Evolutionary conservation across 2,329 filamentous ascomycete species (phyloP), one percentile per base, ranked within the genome.

Genomic region (Furcasterigmium furcatum): DNA sequence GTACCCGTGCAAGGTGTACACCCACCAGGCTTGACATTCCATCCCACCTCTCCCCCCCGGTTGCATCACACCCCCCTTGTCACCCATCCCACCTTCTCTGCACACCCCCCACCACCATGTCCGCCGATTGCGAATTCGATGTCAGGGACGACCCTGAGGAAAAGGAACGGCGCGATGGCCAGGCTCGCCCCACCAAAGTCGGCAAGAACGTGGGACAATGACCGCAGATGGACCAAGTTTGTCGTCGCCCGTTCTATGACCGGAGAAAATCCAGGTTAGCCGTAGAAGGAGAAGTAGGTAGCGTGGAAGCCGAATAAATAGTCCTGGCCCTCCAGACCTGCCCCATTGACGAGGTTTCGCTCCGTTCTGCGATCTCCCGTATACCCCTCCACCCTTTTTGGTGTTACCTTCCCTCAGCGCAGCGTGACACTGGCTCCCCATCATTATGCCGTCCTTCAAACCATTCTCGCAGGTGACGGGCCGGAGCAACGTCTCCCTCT

Each of bases 371-470:
- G 24, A 27, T 44, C 39, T 43, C 41, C 41, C 24, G 19, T 14
- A n/a, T 38, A 19, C 16, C 20, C 41, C 12, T 30, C 6, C 41
- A 20, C 41, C 16, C 32, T 30, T 24, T 34, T 8, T 20, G 19
- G 41, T 27, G 22, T 30, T 24, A 19, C 29, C 21, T 27, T 14
- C 29, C 24, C 41, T 16, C 20, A n/a, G n/a, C n/a, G n/a, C 49
- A 39, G 24, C 45, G 44, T 49, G 39, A 46, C 20, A 14, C 20
- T 20, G 16, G 36, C 9, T 19, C 27, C 22, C 40, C 38, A 40
- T 47, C 46, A 68, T 59, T 55, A 81, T 80, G 77, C 75, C 74
- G 49, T 76, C 72, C 21, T 78, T 80, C 52, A 80, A 79, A 46
- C 75, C 76, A 38, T 79, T 82, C 55, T 70, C 69, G 18, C 69